phyloP scores from a whole-genome alignment of 2,329 filamentous ascomycete species.

The Lasiodiplodia sp. region DNA sequence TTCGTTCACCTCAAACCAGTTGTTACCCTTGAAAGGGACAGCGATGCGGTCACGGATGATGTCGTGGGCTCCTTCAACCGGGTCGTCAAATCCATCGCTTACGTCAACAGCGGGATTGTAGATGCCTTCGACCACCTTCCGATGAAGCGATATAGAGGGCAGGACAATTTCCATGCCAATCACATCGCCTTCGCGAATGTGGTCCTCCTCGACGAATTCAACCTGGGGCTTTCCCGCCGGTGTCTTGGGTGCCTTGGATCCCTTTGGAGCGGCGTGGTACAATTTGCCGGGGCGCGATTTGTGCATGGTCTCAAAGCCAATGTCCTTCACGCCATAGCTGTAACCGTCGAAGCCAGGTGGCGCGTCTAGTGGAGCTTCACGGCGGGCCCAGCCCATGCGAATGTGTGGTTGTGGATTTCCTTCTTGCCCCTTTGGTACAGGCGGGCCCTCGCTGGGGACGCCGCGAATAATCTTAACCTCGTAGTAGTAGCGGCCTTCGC shows the following conservation, averaged over 20 bases:
- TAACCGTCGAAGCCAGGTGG: conserved; percentile 90
- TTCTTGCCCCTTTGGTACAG: conserved; percentile 44
- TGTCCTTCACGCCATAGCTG: conserved; percentile 91
- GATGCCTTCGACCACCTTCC: conserved; percentile 84
- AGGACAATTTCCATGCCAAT: conserved; percentile 93
- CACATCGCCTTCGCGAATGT: conserved; percentile 88
- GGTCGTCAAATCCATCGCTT: conserved; percentile 62
- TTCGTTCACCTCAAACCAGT: conserved; percentile 92
- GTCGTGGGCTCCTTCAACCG: conserved; percentile 70
- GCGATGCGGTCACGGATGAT: conserved; percentile 95
- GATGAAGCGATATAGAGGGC: conserved; percentile 83
- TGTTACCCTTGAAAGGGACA: conserved; percentile 90
- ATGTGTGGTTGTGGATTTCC: conserved; percentile 65
- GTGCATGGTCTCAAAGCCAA: conserved; percentile 88
- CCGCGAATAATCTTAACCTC: conserved; percentile 90
- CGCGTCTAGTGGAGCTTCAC: conserved; percentile 82
- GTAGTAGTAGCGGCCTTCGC: conserved; percentile 92
- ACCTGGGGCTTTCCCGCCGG: conserved; percentile 45
- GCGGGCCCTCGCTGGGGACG: conserved; percentile 59
- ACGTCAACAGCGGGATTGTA: conserved; percentile 87
- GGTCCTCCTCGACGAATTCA: conserved; percentile 67
- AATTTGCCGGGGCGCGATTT: conserved; percentile 94
- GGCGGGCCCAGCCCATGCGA: conserved; percentile 83
- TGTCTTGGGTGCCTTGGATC: conserved; percentile 47
- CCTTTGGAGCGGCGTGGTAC: conserved; percentile 55